Conservation (phyloP, 495 filamentous ascomycete species). For the Cercophora sp. region DNA sequence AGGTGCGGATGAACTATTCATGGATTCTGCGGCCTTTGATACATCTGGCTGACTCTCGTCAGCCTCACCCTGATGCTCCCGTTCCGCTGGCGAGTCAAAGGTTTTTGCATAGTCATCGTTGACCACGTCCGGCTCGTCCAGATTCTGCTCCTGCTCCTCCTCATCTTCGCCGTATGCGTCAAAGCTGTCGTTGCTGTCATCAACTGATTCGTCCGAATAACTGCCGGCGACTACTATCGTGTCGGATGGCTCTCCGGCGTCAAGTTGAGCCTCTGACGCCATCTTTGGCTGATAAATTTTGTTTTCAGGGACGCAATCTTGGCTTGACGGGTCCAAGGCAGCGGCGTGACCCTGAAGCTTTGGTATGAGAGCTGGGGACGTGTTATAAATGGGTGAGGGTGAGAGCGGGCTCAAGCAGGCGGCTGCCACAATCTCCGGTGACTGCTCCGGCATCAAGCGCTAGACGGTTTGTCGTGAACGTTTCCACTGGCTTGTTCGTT, state of each 20-base stretch:
- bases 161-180: conserved; percentile 32
- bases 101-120: conserved; percentile 47
- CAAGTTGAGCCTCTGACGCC: too few species aligned
- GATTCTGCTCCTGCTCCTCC: conserved; percentile 18
- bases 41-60: conserved; percentile 38
- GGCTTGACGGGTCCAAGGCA: conserved; percentile 11
- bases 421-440: conserved; percentile 32
- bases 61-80: conserved; percentile 27
- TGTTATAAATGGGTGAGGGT: conserved; percentile 23
- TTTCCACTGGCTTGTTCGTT: too few species aligned
- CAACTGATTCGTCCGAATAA: conserved; percentile 23
- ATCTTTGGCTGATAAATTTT: too few species aligned
- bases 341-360: conserved; percentile 36
- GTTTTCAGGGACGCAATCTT: too few species aligned
- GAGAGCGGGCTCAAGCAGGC: conserved; percentile 36
- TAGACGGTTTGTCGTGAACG: conserved; percentile 1
- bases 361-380: conserved; percentile 34
- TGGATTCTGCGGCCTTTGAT: conserved; percentile 37
- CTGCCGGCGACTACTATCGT: conserved; percentile 30
- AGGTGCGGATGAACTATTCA: conserved; percentile 34
- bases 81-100: conserved; percentile 43
- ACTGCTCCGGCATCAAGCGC: conserved; percentile 33
- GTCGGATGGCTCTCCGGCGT: conserved; percentile 20
- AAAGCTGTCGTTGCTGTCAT: conserved; percentile 29
- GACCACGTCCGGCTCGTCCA: conserved; percentile 24